Conservation (phyloP, 2,329 filamentous ascomycete species). For the Amylocarpus encephaloides region DNA sequence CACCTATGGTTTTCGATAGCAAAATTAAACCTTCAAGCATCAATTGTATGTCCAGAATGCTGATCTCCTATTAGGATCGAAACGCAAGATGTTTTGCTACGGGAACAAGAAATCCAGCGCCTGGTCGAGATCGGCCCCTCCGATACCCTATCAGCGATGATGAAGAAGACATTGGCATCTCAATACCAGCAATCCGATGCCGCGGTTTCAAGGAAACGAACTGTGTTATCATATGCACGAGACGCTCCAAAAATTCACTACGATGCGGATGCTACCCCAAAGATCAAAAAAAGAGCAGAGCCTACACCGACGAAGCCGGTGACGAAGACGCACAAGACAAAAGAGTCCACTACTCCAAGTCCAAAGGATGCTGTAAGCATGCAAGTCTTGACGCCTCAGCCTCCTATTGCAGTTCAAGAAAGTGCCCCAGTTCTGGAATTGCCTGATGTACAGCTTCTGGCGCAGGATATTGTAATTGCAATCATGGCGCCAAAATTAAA, state of each 20-base stretch:
- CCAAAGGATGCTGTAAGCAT: constrained; percentile 1
- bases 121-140: constrained; percentile 1
- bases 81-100: constrained; percentile 1
- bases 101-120: not conserved
- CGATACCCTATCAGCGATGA: not conserved
- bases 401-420: too few species aligned
- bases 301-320: not conserved
- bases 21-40: not conserved
- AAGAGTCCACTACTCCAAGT: not conserved
- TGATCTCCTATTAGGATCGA: not conserved
- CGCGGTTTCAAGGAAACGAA: not conserved
- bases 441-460: too few species aligned
- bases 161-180: not conserved
- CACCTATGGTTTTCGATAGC: not conserved
- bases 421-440: too few species aligned
- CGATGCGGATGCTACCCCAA: not conserved
- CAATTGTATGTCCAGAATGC: too few species aligned
- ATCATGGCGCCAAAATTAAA: constrained; percentile 7
- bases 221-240: not conserved
- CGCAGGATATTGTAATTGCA: constrained; percentile 7
- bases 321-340: not conserved
- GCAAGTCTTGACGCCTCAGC: too few species aligned
- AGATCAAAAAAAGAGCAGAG: not conserved
- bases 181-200: not conserved
- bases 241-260: not conserved